Conservation (phyloP, 108 stramenopile species). For the Nitzschia palea region DNA sequence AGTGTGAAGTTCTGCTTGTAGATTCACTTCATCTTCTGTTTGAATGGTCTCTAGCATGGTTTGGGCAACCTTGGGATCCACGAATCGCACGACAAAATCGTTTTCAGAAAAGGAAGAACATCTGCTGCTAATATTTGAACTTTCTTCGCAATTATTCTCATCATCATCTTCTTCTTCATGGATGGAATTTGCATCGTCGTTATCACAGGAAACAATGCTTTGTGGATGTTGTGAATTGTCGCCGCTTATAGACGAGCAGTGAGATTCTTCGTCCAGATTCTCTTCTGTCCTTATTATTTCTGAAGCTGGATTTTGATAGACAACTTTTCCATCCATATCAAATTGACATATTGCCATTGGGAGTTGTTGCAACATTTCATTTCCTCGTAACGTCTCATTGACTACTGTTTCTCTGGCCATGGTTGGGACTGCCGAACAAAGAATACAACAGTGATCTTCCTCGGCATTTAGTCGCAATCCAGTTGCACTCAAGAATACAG, state of each 20-base stretch:
- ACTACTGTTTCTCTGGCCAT: not conserved
- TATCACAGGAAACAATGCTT: too few relatives aligned
- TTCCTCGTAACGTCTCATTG: slow-evolving; percentile 12
- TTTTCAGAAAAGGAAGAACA: too few relatives aligned
- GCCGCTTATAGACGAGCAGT: not conserved
- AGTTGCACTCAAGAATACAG: not conserved
- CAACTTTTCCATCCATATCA: slow-evolving; percentile 32
- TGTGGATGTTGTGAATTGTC: not conserved
- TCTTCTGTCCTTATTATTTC: not conserved
- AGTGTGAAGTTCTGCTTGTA: slow-evolving; percentile 29
- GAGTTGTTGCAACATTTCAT: slow-evolving; percentile 34
- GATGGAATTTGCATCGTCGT: not conserved
- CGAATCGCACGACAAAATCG: slow-evolving; percentile 27
- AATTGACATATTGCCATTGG: slow-evolving; percentile 35
- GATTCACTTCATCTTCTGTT: not conserved
- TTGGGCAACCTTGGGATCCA: slow-evolving; percentile 9
- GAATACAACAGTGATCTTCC: not conserved
- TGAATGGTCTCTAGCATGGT: slow-evolving; percentile 1
- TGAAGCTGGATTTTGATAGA: slow-evolving; percentile 32
- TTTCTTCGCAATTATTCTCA: too few relatives aligned
- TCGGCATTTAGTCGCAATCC: not conserved
- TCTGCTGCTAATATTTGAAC: too few relatives aligned
- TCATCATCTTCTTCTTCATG: not conserved
- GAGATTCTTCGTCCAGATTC: not conserved
- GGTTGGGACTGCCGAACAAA: not conserved